Conservation (phyloP, 2,329 filamentous ascomycete genomes). For the Fusarium multiceps region DNA sequence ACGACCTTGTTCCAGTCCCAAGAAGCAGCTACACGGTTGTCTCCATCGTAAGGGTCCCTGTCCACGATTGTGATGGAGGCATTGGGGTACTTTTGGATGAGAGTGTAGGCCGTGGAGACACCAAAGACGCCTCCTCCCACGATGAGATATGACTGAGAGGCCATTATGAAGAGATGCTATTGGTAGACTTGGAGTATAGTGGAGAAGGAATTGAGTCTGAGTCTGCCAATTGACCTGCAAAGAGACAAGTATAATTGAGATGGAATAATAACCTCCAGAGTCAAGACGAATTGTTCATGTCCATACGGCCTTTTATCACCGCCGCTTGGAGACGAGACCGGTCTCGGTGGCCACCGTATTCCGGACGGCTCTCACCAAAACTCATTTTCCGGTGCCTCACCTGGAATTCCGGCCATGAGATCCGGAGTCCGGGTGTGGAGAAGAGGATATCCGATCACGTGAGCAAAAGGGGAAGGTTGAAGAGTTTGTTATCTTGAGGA, state of each 20-base stretch:
- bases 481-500: background rate
- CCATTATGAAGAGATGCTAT: constrained; percentile 32
- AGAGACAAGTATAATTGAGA: background rate
- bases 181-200: constrained; percentile 16
- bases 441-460: constrained; percentile 30
- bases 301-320: constrained; percentile 35
- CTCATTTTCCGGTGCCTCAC: constrained; percentile 22
- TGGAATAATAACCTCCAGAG: constrained; percentile 1
- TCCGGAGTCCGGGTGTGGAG: constrained; percentile 29
- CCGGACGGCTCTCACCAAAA: constrained; percentile 25
- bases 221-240: constrained; percentile 20
- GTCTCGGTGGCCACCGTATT: constrained; percentile 35
- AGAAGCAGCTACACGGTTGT: constrained; percentile 67
- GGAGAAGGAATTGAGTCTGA: background rate
- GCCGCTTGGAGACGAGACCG: constrained; percentile 29
- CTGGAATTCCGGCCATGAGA: constrained; percentile 32
- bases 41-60: constrained; percentile 62
- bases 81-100: constrained; percentile 62
- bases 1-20: constrained; percentile 62
- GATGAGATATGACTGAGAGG: constrained; percentile 62
- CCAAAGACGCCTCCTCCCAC: constrained; percentile 75
- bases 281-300: constrained; percentile 16
- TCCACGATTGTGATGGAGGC: constrained; percentile 68
- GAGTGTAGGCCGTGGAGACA: constrained; percentile 72
- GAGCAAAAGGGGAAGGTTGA: background rate